Base-by-base conservation (phyloP, 192 early-diverging fungal species). In the Mortierella antarctica region DNA sequence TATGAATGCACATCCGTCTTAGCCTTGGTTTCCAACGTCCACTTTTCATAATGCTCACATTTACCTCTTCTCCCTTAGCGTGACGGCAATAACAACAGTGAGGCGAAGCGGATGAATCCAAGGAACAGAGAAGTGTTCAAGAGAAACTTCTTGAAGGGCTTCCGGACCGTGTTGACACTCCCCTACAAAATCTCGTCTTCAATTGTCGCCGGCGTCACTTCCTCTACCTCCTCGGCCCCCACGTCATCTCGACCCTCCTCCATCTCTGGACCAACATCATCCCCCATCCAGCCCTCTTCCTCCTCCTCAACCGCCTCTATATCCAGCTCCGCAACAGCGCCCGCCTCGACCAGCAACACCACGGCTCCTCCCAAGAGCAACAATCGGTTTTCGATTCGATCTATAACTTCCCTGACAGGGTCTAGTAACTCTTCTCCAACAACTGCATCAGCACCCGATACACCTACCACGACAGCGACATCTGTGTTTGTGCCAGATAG, bases 81-180 rank as follows among this genome's bases (percentile, higher is more conserved):
- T 31, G 67, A 84, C n/a, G 31, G 31, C 23, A 49, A 42, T 21
- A 57, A 46, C 42, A 73, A 74, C 1, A 57, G 14, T 10, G 68
- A 83, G 9, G 41, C 67, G 39, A 83, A 83, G 46, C 47, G 73
- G 18, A 83, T 85, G 56, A 71, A 81, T 49, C 75, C 82, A 41
- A 56, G 70, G 21, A 83, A 83, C 53, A 57, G 76, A 52, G 84
- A 85, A 42, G 52, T 83, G 12, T 85, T 83, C 41, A 85, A 83
- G 62, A 60, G 86, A 55, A 86, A 89, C 70, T 89, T 87, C 57
- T 63, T 89, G 5, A 74, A 65, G 7, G 87, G 85, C 10, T 89
- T 89, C 56, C 83, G 85, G 55, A 89, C 86, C 50, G 83, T 89
- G 10, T 41, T 89, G 0, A 73, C 84, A 15, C 49, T 89, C 4